Conservation (phyloP, 148 eudicot species). For the Nepenthes mirabilis region DNA sequence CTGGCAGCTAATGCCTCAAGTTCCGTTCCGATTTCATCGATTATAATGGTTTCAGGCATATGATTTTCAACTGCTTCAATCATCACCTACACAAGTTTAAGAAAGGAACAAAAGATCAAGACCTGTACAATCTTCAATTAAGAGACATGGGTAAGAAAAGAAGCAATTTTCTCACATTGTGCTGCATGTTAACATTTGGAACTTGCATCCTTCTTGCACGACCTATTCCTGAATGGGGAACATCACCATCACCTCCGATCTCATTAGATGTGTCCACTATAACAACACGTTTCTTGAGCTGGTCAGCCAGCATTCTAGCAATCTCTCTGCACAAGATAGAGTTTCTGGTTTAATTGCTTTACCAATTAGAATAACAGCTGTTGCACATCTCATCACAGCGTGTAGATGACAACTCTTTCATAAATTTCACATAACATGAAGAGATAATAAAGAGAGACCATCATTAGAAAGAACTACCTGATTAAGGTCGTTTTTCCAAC, state of each 20-base stretch:
- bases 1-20: constrained; percentile 98
- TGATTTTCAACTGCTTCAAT: constrained; percentile 99
- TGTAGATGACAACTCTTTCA: no score
- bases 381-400: no score
- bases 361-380: background rate
- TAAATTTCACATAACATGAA: no score
- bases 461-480: constrained; percentile 37
- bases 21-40: constrained; percentile 96
- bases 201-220: constrained; percentile 99
- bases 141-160: background rate
- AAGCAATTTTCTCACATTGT: constrained; percentile 43
- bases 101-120: background rate
- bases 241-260: constrained; percentile 98
- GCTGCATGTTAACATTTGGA: constrained; percentile 93
- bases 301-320: constrained; percentile 90
- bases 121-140: background rate
- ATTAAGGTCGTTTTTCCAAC: constrained; percentile 97
- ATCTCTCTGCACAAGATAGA: constrained; percentile 47
- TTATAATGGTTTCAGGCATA: constrained; percentile 91
- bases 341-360: background rate
- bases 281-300: constrained; percentile 75
- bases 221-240: constrained; percentile 96
- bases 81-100: constrained; percentile 55
- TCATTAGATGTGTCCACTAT: constrained; percentile 98
- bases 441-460: background rate